Evolutionary conservation across 2,329 filamentous ascomycete species (phyloP).

Genomic region (Lojkania enalia): DNA sequence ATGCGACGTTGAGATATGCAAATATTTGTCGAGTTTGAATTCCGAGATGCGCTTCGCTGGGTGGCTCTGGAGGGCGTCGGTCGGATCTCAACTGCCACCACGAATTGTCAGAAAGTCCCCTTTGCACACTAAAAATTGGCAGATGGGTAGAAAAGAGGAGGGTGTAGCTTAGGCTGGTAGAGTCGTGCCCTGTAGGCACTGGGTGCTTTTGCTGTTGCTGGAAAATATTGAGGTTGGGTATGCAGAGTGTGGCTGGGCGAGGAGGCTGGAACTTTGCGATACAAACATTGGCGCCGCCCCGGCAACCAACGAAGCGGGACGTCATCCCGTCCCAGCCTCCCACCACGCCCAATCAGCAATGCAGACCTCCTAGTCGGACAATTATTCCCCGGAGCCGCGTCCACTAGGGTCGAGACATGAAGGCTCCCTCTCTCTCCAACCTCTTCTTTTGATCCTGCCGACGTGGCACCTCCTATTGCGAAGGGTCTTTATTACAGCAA

Average conservation of each 20-base stretch:
- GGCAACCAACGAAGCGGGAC: conserved; percentile 19
- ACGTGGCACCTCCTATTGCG: not conserved
- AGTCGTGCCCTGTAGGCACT: conserved; percentile 29
- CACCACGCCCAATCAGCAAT: not conserved
- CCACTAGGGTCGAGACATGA: no score
- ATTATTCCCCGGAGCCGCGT: no score
- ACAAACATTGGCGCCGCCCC: conserved; percentile 17
- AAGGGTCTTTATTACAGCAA: not conserved
- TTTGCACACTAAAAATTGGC: conserved; percentile 1
- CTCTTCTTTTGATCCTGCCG: not conserved
- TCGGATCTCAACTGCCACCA: conserved; percentile 38
- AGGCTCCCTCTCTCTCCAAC: not conserved
- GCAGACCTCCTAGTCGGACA: no score
- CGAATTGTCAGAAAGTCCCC: conserved; percentile 37
- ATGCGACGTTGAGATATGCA: conserved; percentile 19
- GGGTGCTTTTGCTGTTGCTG: conserved; percentile 35
- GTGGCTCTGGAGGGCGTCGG: conserved; percentile 31
- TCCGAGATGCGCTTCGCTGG: conserved; percentile 22
- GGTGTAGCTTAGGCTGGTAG: conserved; percentile 41
- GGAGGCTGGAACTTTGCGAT: conserved; percentile 28
- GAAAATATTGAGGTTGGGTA: conserved; percentile 42
- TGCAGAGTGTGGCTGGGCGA: conserved; percentile 34
- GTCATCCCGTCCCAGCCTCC: conserved; percentile 4
- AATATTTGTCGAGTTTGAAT: conserved; percentile 16
- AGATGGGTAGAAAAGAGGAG: conserved; percentile 19